Conservation (phyloP, 129 eudicot genomes). For the carrot (Daucus carota) region DNA sequence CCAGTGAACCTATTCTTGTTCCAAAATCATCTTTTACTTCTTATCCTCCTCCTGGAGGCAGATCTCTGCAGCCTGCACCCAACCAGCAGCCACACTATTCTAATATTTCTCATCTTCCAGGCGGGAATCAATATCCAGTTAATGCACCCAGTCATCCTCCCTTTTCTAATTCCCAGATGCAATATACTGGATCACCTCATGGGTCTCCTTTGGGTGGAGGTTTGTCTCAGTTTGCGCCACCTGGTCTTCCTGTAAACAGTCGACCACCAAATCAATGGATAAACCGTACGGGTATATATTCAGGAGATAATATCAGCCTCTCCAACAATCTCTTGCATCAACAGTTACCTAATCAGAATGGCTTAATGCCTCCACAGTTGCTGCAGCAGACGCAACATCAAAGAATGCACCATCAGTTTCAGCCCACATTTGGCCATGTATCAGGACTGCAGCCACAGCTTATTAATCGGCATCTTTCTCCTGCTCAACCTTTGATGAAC, state of each 20-base stretch:
- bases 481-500: slow-evolving; percentile 53
- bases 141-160: slow-evolving; percentile 36
- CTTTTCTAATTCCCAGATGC: slow-evolving; percentile 44
- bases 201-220: slow-evolving; percentile 57
- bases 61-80: slow-evolving; percentile 54
- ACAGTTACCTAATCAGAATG: slow-evolving; percentile 42
- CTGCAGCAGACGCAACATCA: slow-evolving; percentile 46
- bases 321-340: slow-evolving; percentile 50
- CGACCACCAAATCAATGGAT: slow-evolving; percentile 47
- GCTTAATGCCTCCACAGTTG: slow-evolving; percentile 40
- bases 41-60: slow-evolving; percentile 64
- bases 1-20: slow-evolving; percentile 63
- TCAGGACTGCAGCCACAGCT: slow-evolving; percentile 53
- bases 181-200: slow-evolving; percentile 42
- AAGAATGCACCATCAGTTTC: slow-evolving; percentile 45
- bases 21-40: slow-evolving; percentile 75
- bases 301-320: slow-evolving; percentile 43
- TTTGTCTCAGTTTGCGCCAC: slow-evolving; percentile 51
- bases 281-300: slow-evolving; percentile 31
- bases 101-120: slow-evolving; percentile 36
- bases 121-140: slow-evolving; percentile 41
- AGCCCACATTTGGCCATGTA: slow-evolving; percentile 38
- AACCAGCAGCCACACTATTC: slow-evolving; percentile 36
- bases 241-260: slow-evolving; percentile 40
- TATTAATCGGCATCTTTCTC: slow-evolving; percentile 42